phyloP scores from a whole-genome alignment of 192 early-diverging fungal genomes.

The Phycomyces blakesleeanus region DNA sequence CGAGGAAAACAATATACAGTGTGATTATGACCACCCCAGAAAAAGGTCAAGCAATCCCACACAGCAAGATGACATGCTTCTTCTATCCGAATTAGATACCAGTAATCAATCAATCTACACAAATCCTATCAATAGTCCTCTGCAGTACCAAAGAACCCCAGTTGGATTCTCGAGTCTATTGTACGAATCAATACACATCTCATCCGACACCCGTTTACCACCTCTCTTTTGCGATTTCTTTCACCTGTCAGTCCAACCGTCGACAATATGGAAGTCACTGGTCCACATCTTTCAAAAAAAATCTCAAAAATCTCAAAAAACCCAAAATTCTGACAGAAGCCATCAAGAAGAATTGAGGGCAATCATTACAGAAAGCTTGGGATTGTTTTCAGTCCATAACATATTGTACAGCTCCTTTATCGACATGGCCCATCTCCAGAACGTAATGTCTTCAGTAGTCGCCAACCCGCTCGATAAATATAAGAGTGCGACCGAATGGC shows the following conservation, averaged over 20 bases:
- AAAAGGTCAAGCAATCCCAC: not conserved
- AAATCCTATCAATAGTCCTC: not conserved
- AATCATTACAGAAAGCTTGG: not conserved
- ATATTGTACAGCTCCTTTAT: constrained; percentile 1
- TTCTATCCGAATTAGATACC: not conserved
- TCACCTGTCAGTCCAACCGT: not conserved
- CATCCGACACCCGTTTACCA: not conserved
- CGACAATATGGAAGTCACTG: not conserved
- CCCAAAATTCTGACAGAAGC: no score
- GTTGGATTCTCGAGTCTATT: not conserved
- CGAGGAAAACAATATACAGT: not conserved
- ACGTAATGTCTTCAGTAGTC: not conserved
- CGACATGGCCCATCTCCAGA: not conserved
- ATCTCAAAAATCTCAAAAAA: no score
- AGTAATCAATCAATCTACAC: not conserved
- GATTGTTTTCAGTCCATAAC: not conserved
- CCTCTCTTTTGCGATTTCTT: not conserved
- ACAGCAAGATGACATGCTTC: not conserved
- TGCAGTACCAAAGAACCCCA: not conserved
- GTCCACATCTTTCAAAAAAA: not conserved
- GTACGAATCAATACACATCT: not conserved
- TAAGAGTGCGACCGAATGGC: not conserved
- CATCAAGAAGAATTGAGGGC: not conserved
- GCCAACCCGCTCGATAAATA: not conserved
- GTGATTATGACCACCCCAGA: not conserved